These are phyloP conservation scores for Phytophthora megakarya DNA, from an alignment of 352 stramenopile species.

Conservation along the genomic window DNA sequence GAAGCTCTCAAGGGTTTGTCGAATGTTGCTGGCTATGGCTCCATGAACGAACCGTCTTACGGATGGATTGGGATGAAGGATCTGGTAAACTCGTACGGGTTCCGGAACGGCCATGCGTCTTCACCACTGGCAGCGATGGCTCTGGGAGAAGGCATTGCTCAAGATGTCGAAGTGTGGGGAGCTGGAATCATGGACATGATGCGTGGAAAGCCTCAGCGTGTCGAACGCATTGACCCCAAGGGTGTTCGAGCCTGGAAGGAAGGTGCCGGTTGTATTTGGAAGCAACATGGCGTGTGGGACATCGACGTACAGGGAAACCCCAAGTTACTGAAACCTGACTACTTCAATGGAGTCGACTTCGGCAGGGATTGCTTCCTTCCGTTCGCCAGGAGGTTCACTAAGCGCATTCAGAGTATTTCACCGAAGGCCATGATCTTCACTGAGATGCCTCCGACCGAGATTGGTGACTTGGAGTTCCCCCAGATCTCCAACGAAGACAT, in stretches of 20 bases:
- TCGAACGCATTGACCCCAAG: conserved; percentile 51
- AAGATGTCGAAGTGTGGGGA: conserved; percentile 64
- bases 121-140: conserved; percentile 77
- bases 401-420: conserved; percentile 54
- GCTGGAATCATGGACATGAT: conserved; percentile 65
- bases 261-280: conserved; percentile 67
- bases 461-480: conserved; percentile 59
- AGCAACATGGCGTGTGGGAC: conserved; percentile 74
- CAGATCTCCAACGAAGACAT: conserved; percentile 52
- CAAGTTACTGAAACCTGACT: conserved; percentile 51
- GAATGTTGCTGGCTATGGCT: conserved; percentile 89
- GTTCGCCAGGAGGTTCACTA: conserved; percentile 60
- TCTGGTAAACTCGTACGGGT: conserved; percentile 41
- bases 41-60: conserved; percentile 88
- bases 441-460: conserved; percentile 76
- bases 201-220: conserved; percentile 43
- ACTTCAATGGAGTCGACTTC: conserved; percentile 75
- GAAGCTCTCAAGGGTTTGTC: conserved; percentile 54
- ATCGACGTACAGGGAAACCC: conserved; percentile 39
- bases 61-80: conserved; percentile 72
- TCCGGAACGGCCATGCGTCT: conserved; percentile 63
- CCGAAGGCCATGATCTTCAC: conserved; percentile 73
- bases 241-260: conserved; percentile 67
- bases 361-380: conserved; percentile 73
- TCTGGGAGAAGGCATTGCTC: conserved; percentile 65